Base-by-base conservation (phyloP, 192 early-diverging fungal species). In the Linnemannia zychae region DNA sequence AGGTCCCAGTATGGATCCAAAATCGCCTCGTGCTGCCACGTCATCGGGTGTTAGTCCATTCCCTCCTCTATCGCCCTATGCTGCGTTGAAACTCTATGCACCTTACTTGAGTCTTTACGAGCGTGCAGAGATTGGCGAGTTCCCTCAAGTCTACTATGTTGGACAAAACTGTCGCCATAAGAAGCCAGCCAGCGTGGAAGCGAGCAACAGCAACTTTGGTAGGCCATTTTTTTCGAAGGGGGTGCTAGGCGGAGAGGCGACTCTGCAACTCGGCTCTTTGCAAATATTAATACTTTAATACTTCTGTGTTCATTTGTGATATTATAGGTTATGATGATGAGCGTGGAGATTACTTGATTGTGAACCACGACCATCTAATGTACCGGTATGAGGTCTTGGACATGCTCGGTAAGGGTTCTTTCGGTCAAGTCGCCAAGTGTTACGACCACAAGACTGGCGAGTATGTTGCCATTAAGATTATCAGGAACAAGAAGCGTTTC, bases 311-410 rank as follows among this genome's bases (percentile, higher is more conserved):
- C 28, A 12, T 66, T 17, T 46, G 7, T n/a, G 47, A 63, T 50
- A 17, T n/a, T 63, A 6, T 75, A 84, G 81, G 83, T 11, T 93
- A 82, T 71, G 98, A 99, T 87, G 98, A 99, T 90, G 95, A 97
- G 65, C 94, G 97, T 7, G 98, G 98, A 33, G 98, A 99, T 76
- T 98, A 98, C 72, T 90, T 94, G 57, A 91, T 99, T 24, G 92
- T 95, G 34, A 90, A 89, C 52, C 94, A 96, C 76, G 98, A 99
- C 89, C 98, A 99, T 88, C 81, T 98, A 52, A 92, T 88, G 74
- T 99, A 97, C 88, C 93, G 98, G 12, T 99, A 98, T 88, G 98
- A 99, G 87, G 89, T 99, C 34, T 71, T 98, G 60, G 95, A 95
- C 24, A 89, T 96, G 67, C 88, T 99, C 50, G 98, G 98, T 71